A percentile compares a stretch with the other conserved stretches of the same genome.
Evolutionary conservation across 805 yeast species (phyloP).

Genomic region (Jamesozyma piceae): DNA sequence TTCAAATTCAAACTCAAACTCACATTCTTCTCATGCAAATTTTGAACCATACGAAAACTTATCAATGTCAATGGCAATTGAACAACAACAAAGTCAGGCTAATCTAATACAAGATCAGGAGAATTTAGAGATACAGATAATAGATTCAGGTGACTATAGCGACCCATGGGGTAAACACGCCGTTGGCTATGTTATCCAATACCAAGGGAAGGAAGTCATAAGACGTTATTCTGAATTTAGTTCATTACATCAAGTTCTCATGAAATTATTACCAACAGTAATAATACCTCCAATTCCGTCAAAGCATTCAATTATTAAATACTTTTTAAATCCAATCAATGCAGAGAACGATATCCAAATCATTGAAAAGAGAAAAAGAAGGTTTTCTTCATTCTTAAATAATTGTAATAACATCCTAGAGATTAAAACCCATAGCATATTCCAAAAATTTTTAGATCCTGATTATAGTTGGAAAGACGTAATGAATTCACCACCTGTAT

Average conservation of each 20-base stretch:
- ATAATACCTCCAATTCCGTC: constrained; percentile 92
- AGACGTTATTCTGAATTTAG: constrained; percentile 92
- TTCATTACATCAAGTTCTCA: constrained; percentile 59
- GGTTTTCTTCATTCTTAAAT: constrained; percentile 68
- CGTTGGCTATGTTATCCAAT: constrained; percentile 71
- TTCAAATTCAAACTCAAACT: not conserved
- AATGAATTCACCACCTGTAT: constrained; percentile 44
- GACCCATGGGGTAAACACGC: constrained; percentile 73
- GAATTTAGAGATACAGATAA: constrained; percentile 36
- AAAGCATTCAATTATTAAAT: constrained; percentile 55
- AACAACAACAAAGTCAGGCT: constrained; percentile 1
- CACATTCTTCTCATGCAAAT: not conserved
- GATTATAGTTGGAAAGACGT: constrained; percentile 78
- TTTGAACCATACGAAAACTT: constrained; percentile 24
- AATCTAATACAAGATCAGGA: constrained; percentile 1
- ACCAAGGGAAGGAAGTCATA: constrained; percentile 52
- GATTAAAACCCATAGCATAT: constrained; percentile 51
- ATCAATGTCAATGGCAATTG: constrained; percentile 20
- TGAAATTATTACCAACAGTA: constrained; percentile 66
- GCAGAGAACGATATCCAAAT: constrained; percentile 37
- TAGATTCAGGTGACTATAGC: constrained; percentile 77
- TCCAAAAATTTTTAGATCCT: constrained; percentile 76
- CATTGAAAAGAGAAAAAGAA: constrained; percentile 63
- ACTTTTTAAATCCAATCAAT: constrained; percentile 35
- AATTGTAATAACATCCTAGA: constrained; percentile 54